These are phyloP conservation scores for Hericium erinaceus DNA, from an alignment of 768 basidiomycete genomes.

Conservation along the genomic window DNA sequence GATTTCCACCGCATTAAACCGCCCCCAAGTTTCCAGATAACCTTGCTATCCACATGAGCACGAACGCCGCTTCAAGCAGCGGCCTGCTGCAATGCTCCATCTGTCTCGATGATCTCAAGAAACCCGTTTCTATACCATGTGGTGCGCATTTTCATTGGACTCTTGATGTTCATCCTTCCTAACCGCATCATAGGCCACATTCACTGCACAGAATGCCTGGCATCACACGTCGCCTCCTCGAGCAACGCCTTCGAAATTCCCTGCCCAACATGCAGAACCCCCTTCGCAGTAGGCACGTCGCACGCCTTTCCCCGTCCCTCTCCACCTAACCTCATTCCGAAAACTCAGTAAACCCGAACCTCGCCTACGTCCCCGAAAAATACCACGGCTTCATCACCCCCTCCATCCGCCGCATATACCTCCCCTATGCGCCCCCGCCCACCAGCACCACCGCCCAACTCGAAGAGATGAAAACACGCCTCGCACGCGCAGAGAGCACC, in stretches of 20 bases:
- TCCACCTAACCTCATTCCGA: neutral
- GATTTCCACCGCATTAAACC: neutral
- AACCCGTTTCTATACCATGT: slow-evolving; percentile 8
- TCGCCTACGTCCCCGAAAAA: slow-evolving; percentile 5
- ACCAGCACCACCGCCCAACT: neutral
- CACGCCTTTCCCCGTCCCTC: neutral
- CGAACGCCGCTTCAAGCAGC: neutral
- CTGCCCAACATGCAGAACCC: slow-evolving; percentile 10
- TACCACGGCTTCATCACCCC: slow-evolving; percentile 7
- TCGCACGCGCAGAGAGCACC: neutral
- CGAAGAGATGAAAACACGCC: slow-evolving; percentile 1
- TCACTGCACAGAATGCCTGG: slow-evolving; percentile 3
- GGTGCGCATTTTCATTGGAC: slow-evolving; percentile 1
- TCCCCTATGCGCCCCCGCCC: neutral
- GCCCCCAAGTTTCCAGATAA: neutral
- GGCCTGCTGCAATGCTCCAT: slow-evolving; percentile 5
- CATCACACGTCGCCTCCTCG: neutral
- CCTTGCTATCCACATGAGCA: too few relatives aligned
- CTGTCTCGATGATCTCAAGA: slow-evolving; percentile 6
- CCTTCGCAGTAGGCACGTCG: slow-evolving; percentile 5
- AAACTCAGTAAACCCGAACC: slow-evolving; percentile 2
- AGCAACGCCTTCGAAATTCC: neutral
- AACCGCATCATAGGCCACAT: slow-evolving; percentile 5
- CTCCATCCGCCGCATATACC: slow-evolving; percentile 7
- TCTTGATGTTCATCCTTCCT: neutral